phyloP scores from a whole-genome alignment of 805 yeast genomes.

The Hyphopichia homilentoma region DNA sequence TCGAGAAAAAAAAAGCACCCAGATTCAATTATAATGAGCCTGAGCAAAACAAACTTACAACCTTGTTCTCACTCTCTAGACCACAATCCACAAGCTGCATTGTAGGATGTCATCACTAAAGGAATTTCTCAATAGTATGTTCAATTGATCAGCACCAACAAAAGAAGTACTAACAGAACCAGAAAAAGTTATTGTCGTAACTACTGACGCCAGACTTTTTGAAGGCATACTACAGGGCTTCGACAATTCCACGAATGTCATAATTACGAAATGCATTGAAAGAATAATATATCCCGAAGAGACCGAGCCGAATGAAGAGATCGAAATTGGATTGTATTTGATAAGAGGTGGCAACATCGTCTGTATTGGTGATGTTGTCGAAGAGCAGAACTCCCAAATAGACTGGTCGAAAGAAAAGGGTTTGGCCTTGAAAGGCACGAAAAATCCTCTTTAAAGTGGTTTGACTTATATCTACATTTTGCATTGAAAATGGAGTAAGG shows the following conservation, averaged over 20 bases:
- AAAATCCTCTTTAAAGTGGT: constrained; percentile 29
- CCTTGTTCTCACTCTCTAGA: no score
- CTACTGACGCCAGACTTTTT: constrained; percentile 42
- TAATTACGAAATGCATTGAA: constrained; percentile 50
- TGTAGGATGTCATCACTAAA: constrained; percentile 28
- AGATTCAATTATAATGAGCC: no score
- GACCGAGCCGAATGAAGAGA: constrained; percentile 35
- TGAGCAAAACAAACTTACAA: no score
- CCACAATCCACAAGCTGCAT: no score
- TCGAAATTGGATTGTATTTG: constrained; percentile 46
- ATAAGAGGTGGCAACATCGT: constrained; percentile 60
- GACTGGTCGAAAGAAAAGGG: constrained; percentile 41
- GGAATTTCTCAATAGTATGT: constrained; percentile 31
- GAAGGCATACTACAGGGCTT: constrained; percentile 50
- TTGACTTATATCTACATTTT: constrained; percentile 16
- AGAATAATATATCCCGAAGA: constrained; percentile 43
- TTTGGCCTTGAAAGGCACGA: constrained; percentile 31
- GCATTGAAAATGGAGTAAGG: constrained; percentile 16
- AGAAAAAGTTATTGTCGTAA: constrained; percentile 39
- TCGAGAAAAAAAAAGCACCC: no score
- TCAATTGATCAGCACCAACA: not conserved
- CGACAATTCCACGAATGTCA: constrained; percentile 61
- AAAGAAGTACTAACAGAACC: constrained; percentile 15
- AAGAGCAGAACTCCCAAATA: constrained; percentile 31
- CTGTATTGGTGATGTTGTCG: constrained; percentile 53